Evolutionary conservation across 108 stramenopile genomes (phyloP).

Genomic region (Mayamaea pseudoterrestris): DNA sequence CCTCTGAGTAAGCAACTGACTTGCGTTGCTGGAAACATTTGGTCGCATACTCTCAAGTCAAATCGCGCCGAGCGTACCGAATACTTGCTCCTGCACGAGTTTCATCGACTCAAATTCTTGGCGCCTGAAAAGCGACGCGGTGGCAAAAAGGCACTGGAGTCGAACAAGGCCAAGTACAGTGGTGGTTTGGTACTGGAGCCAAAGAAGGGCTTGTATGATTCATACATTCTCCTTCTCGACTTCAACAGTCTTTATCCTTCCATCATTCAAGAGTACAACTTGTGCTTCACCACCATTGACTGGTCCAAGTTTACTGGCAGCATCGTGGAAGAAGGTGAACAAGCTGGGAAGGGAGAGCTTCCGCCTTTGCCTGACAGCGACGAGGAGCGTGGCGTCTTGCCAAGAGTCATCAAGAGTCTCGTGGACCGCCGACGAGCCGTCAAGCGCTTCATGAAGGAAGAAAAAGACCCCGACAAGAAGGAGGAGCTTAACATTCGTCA

Average conservation of each 20-base stretch:
- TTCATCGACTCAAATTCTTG: slow-evolving; percentile 90
- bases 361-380: slow-evolving; percentile 86
- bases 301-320: slow-evolving; percentile 45
- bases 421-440: slow-evolving; percentile 92
- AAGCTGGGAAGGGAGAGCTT: slow-evolving; percentile 30
- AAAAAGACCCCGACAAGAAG: slow-evolving; percentile 49
- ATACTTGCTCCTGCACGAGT: slow-evolving; percentile 97
- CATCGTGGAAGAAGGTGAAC: slow-evolving; percentile 6
- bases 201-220: slow-evolving; percentile 99
- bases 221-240: slow-evolving; percentile 95
- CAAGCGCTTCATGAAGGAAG: slow-evolving; percentile 86
- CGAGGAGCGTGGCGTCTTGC: slow-evolving; percentile 83
- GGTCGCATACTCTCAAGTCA: slow-evolving; percentile 89
- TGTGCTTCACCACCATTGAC: slow-evolving; percentile 98
- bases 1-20: slow-evolving; percentile 97
- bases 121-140: slow-evolving; percentile 78
- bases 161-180: slow-evolving; percentile 77
- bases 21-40: slow-evolving; percentile 92
- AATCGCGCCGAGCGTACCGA: slow-evolving; percentile 99
- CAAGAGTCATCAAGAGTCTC: slow-evolving; percentile 90
- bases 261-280: slow-evolving; percentile 99
- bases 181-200: slow-evolving; percentile 99
- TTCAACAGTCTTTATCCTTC: slow-evolving; percentile 99
- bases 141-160: slow-evolving; percentile 32
- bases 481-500: slow-evolving; percentile 96